Percentiles rank a stretch among this genome's conserved stretches.
Evolutionary conservation across 768 basidiomycete species (phyloP).

Genomic region (Phlegmacium glaucopus): DNA sequence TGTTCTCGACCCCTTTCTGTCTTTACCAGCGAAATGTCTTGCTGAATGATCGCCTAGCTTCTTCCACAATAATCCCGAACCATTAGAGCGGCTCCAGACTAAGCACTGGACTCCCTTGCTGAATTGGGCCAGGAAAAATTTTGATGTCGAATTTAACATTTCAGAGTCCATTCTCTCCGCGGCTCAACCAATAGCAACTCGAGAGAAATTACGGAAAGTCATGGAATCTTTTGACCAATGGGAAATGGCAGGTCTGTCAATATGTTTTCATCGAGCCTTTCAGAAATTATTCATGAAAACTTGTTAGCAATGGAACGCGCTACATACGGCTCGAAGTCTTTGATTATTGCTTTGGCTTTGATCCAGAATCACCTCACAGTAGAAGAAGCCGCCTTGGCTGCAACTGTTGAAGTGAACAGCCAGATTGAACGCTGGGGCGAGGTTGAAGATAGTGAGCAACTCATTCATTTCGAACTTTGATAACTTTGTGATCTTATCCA

Average conservation of each 20-base stretch:
- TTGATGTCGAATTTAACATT: constrained; percentile 61
- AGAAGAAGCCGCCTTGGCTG: constrained; percentile 80
- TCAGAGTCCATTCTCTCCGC: constrained; percentile 71
- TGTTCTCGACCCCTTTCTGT: constrained; percentile 11
- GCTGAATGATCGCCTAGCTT: constrained; percentile 49
- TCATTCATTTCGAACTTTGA: constrained; percentile 1
- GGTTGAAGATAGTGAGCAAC: constrained; percentile 91
- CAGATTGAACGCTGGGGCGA: constrained; percentile 99
- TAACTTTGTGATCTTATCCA: constrained; percentile 1
- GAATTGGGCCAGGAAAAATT: constrained; percentile 69
- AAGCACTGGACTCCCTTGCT: constrained; percentile 88
- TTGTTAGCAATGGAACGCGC: constrained; percentile 83
- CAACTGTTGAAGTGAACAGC: constrained; percentile 91
- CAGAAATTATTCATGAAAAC: background rate
- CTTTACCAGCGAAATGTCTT: background rate
- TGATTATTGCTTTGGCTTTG: constrained; percentile 83
- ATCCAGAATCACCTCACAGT: constrained; percentile 72
- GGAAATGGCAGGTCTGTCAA: constrained; percentile 80
- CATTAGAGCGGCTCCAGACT: constrained; percentile 73
- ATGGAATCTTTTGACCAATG: constrained; percentile 70
- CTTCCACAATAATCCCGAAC: constrained; percentile 72
- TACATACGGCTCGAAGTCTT: constrained; percentile 86
- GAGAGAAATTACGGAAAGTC: constrained; percentile 51
- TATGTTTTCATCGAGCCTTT: background rate
- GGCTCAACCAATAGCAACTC: constrained; percentile 68